Percentiles rank a stretch among this genome's conserved stretches.
These are phyloP conservation scores for Fusarium compactum DNA, from an alignment of 2,329 filamentous ascomycete species.

Conservation along the genomic window DNA sequence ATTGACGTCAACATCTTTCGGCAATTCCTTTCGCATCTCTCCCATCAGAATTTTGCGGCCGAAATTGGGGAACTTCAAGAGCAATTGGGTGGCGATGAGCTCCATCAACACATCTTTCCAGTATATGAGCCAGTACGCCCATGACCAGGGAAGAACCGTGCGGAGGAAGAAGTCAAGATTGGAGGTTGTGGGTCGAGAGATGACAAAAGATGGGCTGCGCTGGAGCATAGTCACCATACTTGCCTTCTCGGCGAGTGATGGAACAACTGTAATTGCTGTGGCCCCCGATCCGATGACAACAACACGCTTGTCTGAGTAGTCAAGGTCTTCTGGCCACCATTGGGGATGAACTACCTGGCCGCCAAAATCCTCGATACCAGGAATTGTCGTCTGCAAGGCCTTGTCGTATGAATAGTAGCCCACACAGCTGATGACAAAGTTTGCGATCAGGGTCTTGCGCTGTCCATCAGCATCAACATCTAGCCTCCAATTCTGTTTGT, in stretches of 20 bases:
- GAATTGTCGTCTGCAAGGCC: conserved; percentile 71
- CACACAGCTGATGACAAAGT: conserved; percentile 68
- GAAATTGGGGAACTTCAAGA: conserved; percentile 45
- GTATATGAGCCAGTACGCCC: conserved; percentile 62
- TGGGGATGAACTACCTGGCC: conserved; percentile 76
- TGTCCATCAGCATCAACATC: conserved; percentile 53
- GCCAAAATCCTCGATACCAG: conserved; percentile 74
- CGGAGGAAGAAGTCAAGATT: conserved; percentile 54
- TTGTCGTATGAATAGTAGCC: conserved; percentile 81
- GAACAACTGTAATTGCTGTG: conserved; percentile 82
- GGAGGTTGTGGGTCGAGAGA: conserved; percentile 63
- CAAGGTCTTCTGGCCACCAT: conserved; percentile 78
- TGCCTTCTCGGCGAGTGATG: conserved; percentile 74
- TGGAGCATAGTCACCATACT: conserved; percentile 82
- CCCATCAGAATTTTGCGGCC: conserved; percentile 54
- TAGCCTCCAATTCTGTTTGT: conserved; percentile 68
- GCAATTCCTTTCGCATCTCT: conserved; percentile 63
- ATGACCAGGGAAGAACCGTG: conserved; percentile 59
- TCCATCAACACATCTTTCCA: conserved; percentile 62
- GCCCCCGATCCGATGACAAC: conserved; percentile 83
- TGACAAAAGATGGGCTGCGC: conserved; percentile 78
- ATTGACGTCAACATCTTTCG: conserved; percentile 64
- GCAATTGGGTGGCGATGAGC: conserved; percentile 54
- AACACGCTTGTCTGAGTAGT: conserved; percentile 75
- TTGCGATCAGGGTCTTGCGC: conserved; percentile 56